Evolutionary conservation across 495 filamentous ascomycete genomes (phyloP).

Genomic region (Ascobolus immersus): DNA sequence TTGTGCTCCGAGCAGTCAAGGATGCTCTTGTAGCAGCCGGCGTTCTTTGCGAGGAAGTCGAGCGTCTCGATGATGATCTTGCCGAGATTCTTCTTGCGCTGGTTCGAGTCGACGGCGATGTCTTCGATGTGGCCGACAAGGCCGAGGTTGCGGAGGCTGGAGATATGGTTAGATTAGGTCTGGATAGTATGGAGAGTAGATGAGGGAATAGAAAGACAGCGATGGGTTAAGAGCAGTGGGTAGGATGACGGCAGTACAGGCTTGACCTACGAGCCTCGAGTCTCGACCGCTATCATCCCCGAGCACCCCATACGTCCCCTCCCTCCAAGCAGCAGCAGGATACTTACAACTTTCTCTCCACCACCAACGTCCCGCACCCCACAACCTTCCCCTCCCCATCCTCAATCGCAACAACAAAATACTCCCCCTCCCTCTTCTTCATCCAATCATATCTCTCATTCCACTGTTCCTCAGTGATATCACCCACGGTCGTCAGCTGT

Average conservation of each 20-base stretch:
- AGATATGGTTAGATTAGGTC: too few species aligned
- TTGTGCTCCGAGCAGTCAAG: conserved; percentile 62
- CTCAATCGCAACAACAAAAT: conserved; percentile 63
- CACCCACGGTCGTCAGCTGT: conserved; percentile 78
- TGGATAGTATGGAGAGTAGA: too few species aligned
- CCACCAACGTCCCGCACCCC: conserved; percentile 64
- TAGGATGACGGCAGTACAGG: neutral
- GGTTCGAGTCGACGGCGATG: conserved; percentile 76
- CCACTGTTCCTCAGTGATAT: conserved; percentile 52
- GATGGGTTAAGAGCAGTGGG: too few species aligned
- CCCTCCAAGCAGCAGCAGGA: too few species aligned
- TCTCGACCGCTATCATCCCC: too few species aligned
- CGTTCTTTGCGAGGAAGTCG: conserved; percentile 27
- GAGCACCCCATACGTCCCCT: too few species aligned
- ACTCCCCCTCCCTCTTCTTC: conserved; percentile 45
- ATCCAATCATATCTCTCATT: conserved; percentile 66
- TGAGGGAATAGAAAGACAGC: too few species aligned
- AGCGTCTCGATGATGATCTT: conserved; percentile 81
- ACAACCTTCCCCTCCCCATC: conserved; percentile 48
- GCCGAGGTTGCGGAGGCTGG: conserved; percentile 45
- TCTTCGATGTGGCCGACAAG: conserved; percentile 94
- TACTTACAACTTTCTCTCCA: conserved; percentile 58
- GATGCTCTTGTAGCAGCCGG: conserved; percentile 26
- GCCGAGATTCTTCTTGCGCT: conserved; percentile 92
- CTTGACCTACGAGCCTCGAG: too few species aligned